Base-by-base conservation (phyloP, 176 grass and related monocot species). In the Hsuehochloa calcarea region DNA sequence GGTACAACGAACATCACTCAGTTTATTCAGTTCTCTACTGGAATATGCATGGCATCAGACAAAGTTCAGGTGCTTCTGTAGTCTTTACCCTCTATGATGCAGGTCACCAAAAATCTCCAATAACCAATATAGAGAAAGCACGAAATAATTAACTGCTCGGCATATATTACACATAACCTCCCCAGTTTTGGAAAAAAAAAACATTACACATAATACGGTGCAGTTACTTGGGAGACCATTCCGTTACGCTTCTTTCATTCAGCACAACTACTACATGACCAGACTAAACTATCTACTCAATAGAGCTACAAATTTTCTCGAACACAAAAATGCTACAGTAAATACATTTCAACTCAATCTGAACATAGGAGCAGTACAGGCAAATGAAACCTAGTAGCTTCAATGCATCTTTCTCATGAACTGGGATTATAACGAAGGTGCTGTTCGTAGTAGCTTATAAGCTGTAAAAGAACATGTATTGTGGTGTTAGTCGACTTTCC, bases 401-500 rank as follows among this genome's bases (percentile, higher is more conserved):
- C 41, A 17, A 58, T 74, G 55, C 34, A 77, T 85, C 19, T 15
- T 60, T 68, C 59, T 95, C 90, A 95, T 65, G 82, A 82, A 45
- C 82, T 87, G 37, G 95, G 91, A 69, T 63, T 90, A 47, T 95
- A 97, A 35, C 93, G 93, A 88, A 97, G 84, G 25, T 90, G 87
- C 77, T 95, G 92, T 80, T 97, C 95, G 49, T 97, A 97, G 85
- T 88, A 97, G 88, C 85, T 83, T 73, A 97, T 97, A 86, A 97
- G 85, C 95, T 97, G 95, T 59, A 83, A 91, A 67, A 72, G 77
- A 80, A 68, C 27, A 56, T 65, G 71, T 47, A 70, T 51, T 80
- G 44, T 47, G 22, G 37, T n/a, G 72, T 80, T 40, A 84, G 59
- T 45, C 41, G 65, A 45, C 72, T 71, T 64, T 76, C 23, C 60